Base-by-base conservation (phyloP, 192 early-diverging fungal genomes). In the Backusella liffmaniae region DNA sequence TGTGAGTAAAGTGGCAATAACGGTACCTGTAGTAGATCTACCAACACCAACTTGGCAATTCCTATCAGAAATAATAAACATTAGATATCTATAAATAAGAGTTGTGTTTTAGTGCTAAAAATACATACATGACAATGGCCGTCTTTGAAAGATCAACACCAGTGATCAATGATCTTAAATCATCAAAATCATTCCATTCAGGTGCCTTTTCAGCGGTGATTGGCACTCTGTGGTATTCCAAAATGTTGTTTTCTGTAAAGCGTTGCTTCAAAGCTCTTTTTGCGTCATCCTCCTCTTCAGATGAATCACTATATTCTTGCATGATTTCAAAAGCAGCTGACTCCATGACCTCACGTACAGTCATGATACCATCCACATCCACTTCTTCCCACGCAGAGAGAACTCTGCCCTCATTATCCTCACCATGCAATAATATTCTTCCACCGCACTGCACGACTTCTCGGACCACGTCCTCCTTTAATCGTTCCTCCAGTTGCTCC, bases 41-140 rank as follows among this genome's bases (percentile, higher is more conserved):
- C 90, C 90, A 4, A 87, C 46, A 2, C 90, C 89, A 21, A 90
- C 82, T 80, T 91, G 90, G 73, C 89, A 90, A 67, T 90, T 90
- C 16, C 79, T 80, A 67, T 29, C 3, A n/a, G 65, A 26, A 71
- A 49, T 46, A 51, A 23, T 34, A 23, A 51, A 7, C 10, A 59
- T 12, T 44, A 44, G 42, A 44, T 39, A 3, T 56, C 2, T 56
- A 26, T 10, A n/a, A 73, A 16, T 39, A 1, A 72, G 23, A 30
- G 18, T 46, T 39, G 4, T 29, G 9, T 53, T 16, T 51, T 23
- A 32, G 32, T 49, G 9, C n/a, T 41, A 66, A 65, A 76, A 71
- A 3, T n/a, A 76, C 70, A 51, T 80, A 80, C 85, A 91, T 46
- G 6, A 91, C 83, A 73, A 91, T 80, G 6, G 86, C 82, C 2